Evolutionary conservation across 2,329 filamentous ascomycete genomes (phyloP).

Genomic region (Xylaria sp.): DNA sequence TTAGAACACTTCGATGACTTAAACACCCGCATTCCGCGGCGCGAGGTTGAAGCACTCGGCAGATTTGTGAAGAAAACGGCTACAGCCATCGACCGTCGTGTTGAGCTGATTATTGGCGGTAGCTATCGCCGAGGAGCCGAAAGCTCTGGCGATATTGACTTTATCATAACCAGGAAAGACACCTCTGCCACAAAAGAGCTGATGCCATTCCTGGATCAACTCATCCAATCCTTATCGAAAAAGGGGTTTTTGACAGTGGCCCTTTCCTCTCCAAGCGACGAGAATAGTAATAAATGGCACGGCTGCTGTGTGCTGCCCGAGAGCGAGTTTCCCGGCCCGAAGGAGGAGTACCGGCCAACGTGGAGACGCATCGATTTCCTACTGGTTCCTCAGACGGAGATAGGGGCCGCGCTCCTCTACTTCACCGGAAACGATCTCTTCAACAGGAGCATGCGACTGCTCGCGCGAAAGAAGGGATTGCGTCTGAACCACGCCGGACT

Average conservation of each 20-base stretch:
- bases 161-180: conserved; percentile 73
- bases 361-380: conserved; percentile 88
- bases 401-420: conserved; percentile 87
- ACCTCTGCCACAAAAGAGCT: conserved; percentile 60
- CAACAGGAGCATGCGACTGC: conserved; percentile 79
- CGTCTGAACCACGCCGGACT: conserved; percentile 82
- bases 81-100: conserved; percentile 59
- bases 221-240: conserved; percentile 64
- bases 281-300: conserved; percentile 79
- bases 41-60: conserved; percentile 73
- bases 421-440: conserved; percentile 97
- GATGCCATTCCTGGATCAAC: conserved; percentile 59
- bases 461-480: conserved; percentile 82
- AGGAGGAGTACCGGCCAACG: conserved; percentile 41
- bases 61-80: conserved; percentile 64
- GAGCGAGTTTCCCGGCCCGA: conserved; percentile 32
- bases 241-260: conserved; percentile 69
- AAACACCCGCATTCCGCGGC: conserved; percentile 73
- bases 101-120: conserved; percentile 76
- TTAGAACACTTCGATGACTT: conserved; percentile 82
- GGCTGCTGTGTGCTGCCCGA: conserved; percentile 75
- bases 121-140: conserved; percentile 81
- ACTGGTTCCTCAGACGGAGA: conserved; percentile 76
- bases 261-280: conserved; percentile 58
- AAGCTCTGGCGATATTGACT: conserved; percentile 80